These are phyloP conservation scores for Carex littledalei DNA, from an alignment of 176 grass and related monocot genomes.

Conservation along the genomic window DNA sequence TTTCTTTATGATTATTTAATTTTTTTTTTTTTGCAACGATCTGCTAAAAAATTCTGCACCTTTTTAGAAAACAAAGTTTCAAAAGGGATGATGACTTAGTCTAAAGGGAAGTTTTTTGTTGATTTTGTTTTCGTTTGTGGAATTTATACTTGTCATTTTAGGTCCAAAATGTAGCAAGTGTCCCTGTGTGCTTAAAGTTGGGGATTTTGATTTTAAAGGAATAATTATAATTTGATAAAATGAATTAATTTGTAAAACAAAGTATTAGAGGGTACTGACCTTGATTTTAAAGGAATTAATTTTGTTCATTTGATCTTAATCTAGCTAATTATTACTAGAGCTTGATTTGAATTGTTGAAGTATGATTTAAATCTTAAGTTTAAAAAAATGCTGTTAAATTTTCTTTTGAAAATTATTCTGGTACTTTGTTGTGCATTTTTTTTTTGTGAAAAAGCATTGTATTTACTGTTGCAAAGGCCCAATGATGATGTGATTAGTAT, in stretches of 20 bases:
- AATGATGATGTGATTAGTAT: background rate
- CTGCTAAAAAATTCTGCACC: background rate
- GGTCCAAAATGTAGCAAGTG: background rate
- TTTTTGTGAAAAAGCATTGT: background rate
- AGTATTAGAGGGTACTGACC: no score
- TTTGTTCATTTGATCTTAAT: background rate
- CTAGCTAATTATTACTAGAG: background rate
- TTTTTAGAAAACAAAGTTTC: background rate
- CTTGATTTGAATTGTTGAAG: background rate
- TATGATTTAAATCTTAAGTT: background rate
- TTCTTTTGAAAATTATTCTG: background rate
- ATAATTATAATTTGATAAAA: background rate
- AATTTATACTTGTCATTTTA: background rate
- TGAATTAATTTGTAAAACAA: no score
- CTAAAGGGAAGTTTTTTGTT: background rate
- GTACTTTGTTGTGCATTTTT: background rate
- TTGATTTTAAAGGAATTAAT: background rate
- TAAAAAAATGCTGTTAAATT: background rate
- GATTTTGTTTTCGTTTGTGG: background rate
- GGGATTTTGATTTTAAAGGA: background rate
- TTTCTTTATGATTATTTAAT: background rate
- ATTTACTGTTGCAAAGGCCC: background rate
- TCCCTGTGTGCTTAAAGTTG: background rate
- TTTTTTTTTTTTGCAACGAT: background rate
- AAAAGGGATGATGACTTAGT: background rate